Percentiles rank a stretch among this genome's conserved stretches.
phyloP scores from a whole-genome alignment of 371 early-diverging fungal genomes.

The Haplosporangium sp. region DNA sequence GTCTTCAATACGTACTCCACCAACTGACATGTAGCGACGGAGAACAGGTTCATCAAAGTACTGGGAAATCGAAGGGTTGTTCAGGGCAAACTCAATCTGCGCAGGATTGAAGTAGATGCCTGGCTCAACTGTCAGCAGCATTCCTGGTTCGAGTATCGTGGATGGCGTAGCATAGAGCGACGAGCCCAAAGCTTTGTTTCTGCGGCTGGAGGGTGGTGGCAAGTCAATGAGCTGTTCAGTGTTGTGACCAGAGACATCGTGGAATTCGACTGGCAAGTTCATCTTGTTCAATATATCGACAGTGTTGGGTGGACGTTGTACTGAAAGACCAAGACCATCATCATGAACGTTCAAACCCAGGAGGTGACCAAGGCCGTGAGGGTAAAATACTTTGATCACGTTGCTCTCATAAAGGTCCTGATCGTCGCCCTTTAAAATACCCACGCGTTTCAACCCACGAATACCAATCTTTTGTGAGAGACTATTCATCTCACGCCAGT shows the following conservation, averaged over 20 bases:
- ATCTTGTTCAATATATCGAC: not conserved
- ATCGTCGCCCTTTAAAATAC: conserved; percentile 78
- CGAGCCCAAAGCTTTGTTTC: conserved; percentile 46
- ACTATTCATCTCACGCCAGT: conserved; percentile 88
- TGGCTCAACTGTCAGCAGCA: conserved; percentile 95
- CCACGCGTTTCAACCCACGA: conserved; percentile 78
- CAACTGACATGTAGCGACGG: conserved; percentile 79
- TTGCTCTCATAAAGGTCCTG: conserved; percentile 74
- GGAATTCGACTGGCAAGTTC: conserved; percentile 22
- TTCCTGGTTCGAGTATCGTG: conserved; percentile 73
- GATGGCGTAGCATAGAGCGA: conserved; percentile 85
- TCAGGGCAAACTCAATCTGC: conserved; percentile 57
- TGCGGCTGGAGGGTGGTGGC: conserved; percentile 47
- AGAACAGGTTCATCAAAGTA: conserved; percentile 77
- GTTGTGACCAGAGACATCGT: not conserved
- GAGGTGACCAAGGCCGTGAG: conserved; percentile 83
- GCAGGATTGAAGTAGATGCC: conserved; percentile 80
- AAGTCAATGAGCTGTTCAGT: not conserved
- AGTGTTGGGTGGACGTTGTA: conserved; percentile 17
- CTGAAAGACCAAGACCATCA: conserved; percentile 63
- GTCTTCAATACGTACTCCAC: conserved; percentile 95
- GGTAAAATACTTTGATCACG: conserved; percentile 90
- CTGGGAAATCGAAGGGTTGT: conserved; percentile 63
- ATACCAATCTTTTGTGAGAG: conserved; percentile 78
- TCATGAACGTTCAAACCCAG: conserved; percentile 90